Percentiles rank a stretch among this genome's conserved stretches.
phyloP scores from a whole-genome alignment of 495 filamentous ascomycete genomes.

The Recurvomyces mirabilis region DNA sequence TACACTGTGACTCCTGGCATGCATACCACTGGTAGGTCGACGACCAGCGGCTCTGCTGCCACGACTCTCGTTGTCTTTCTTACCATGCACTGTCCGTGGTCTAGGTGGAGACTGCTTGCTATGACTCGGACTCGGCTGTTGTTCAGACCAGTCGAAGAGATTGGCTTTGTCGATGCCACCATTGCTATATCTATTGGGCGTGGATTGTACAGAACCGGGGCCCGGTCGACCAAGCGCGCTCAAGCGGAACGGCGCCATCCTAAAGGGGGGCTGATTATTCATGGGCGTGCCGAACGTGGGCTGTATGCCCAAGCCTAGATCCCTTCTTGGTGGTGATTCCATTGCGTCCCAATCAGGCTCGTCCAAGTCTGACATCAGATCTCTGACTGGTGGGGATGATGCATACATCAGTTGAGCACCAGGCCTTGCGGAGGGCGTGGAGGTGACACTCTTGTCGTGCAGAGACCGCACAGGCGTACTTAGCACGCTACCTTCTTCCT shows the following conservation, averaged over 20 bases:
- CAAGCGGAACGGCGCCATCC: constrained; percentile 9
- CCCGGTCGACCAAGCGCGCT: neutral
- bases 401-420: constrained; percentile 4
- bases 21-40: constrained; percentile 62
- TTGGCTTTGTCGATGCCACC: constrained; percentile 35
- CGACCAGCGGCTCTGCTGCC: constrained; percentile 65
- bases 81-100: constrained; percentile 84
- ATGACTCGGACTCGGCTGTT: constrained; percentile 43
- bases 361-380: constrained; percentile 22
- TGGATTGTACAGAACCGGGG: neutral
- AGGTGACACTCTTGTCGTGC: constrained; percentile 13
- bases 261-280: neutral
- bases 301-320: neutral
- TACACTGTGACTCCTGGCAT: constrained; percentile 92
- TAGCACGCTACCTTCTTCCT: constrained; percentile 51
- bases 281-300: neutral
- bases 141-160: constrained; percentile 84
- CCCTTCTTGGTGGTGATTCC: neutral
- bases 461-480: constrained; percentile 41
- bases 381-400: constrained; percentile 13
- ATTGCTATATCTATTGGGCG: constrained; percentile 7
- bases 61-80: constrained; percentile 60
- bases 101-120: constrained; percentile 47
- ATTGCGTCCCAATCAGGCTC: constrained; percentile 24
- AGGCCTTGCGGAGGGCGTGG: constrained; percentile 12